A percentile compares a stretch with the other conserved stretches of the same genome.
phyloP scores from a whole-genome alignment of 2,329 filamentous ascomycete genomes.

The Delphinella strobiligena region DNA sequence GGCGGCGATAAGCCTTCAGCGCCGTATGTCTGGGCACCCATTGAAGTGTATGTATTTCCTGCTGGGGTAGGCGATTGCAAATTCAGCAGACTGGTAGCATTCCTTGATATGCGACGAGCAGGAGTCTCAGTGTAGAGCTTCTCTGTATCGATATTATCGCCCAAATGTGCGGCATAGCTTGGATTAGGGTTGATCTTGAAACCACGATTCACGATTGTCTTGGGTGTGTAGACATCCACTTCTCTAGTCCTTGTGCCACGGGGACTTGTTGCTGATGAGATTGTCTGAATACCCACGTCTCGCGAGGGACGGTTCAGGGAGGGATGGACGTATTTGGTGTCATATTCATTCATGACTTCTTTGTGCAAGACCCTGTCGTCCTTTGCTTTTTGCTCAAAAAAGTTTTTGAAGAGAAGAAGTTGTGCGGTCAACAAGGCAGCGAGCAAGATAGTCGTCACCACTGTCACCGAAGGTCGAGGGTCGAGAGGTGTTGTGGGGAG shows the following conservation, averaged over 20 bases:
- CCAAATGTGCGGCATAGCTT: conserved; percentile 50
- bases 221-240: conserved; percentile 51
- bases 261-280: conserved; percentile 25
- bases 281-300: conserved; percentile 69
- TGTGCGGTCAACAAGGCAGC: conserved; percentile 65
- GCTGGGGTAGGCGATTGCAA: conserved; percentile 11
- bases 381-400: conserved; percentile 73
- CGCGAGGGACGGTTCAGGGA: conserved; percentile 69
- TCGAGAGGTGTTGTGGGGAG: conserved; percentile 67
- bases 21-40: background rate
- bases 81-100: too few relatives aligned
- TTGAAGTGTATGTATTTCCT: too few relatives aligned
- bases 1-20: background rate
- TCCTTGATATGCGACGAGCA: background rate
- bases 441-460: conserved; percentile 71
- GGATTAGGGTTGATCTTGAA: conserved; percentile 78
- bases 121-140: background rate
- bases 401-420: conserved; percentile 58
- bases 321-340: conserved; percentile 89
- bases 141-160: background rate
- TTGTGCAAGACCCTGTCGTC: conserved; percentile 76
- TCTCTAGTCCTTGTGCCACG: conserved; percentile 25
- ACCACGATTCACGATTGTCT: conserved; percentile 54
- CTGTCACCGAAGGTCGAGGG: conserved; percentile 70
- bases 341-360: conserved; percentile 90